These are phyloP conservation scores for Actinomortierella ambigua DNA, from an alignment of 371 early-diverging fungal species.

Conservation along the genomic window DNA sequence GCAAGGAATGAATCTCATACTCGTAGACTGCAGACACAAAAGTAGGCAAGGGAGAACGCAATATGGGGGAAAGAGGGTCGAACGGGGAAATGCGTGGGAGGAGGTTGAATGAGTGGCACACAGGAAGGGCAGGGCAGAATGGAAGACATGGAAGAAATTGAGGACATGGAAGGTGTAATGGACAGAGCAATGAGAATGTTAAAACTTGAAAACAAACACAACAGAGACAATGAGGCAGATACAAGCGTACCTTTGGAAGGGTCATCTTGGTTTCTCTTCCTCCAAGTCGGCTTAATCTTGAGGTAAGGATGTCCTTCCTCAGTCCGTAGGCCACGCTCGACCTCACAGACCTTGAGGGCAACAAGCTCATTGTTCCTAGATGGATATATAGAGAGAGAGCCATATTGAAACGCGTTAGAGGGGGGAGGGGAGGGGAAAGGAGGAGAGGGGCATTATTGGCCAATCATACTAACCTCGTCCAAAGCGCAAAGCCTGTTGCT, in stretches of 20 bases:
- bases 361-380: slow-evolving; percentile 8
- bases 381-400: too few species aligned
- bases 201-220: too few species aligned
- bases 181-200: too few species aligned
- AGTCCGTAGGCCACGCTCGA: neutral
- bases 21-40: too few species aligned
- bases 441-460: neutral
- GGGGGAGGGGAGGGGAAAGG: too few species aligned
- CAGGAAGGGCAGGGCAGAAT: too few species aligned
- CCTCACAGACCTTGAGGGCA: neutral
- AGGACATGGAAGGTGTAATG: neutral
- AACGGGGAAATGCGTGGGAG: too few species aligned
- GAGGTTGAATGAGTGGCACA: too few species aligned
- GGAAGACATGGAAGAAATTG: too few species aligned
- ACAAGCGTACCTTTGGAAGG: slow-evolving; percentile 2
- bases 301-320: slow-evolving; percentile 6
- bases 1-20: slow-evolving; percentile 4
- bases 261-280: slow-evolving; percentile 13
- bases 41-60: too few species aligned
- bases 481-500: slow-evolving; percentile 6
- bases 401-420: too few species aligned
- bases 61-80: too few species aligned
- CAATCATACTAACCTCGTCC: slow-evolving; percentile 6
- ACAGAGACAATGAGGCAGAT: neutral
- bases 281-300: slow-evolving; percentile 6